Evolutionary conservation across 2,329 filamentous ascomycete species (phyloP), one percentile per base, ranked within the genome.

Genomic region (Phaeosphaeriaceae sp.): DNA sequence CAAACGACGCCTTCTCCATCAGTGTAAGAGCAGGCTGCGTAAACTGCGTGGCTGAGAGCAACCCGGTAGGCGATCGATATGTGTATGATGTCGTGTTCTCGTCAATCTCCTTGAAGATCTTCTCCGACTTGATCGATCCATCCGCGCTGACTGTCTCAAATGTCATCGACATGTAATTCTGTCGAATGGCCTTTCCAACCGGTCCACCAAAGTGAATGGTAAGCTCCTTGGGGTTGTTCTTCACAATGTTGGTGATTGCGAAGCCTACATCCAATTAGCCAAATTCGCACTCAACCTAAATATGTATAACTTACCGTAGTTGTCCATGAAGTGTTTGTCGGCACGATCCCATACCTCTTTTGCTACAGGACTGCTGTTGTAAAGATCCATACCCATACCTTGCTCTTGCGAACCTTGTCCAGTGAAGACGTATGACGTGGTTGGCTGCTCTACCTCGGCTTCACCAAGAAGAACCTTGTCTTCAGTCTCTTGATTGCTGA

Each of bases 161-260:
- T 39, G 93, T 97, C 94, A 99, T 99, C 52, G 93, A 87, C 89
- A 97, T 97, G 81, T 99, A 99, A 78, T 99, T 99, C 71, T 96
- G 89, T 56, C 94, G 91, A 64, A 99, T 99, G 42, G 91, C 92
- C 79, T 97, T 99, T 71, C 94, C 94, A 50, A 91, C 89, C 54
- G 94, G 92, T 40, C 94, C 94, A 79, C 95, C 94, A 70, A 99
- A 99, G 81, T 99, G 90, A 59, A 99, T 90, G 4, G 95, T 99
- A 46, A 99, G 87, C 78, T 97, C 94, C 82, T 97, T 97, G 58
- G 94, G 94, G 78, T 99, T 99, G 81, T 97, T 99, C 83, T 92
- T 95, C 75, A 99, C 94, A 68, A 99, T 99, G 77, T 97, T 92
- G 71, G 92, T 96, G 68, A 99, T 99, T 5, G 92, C 92, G 70